Evolutionary conservation across 2,329 filamentous ascomycete genomes (phyloP).

Genomic region (Chaetothyriales sp.): DNA sequence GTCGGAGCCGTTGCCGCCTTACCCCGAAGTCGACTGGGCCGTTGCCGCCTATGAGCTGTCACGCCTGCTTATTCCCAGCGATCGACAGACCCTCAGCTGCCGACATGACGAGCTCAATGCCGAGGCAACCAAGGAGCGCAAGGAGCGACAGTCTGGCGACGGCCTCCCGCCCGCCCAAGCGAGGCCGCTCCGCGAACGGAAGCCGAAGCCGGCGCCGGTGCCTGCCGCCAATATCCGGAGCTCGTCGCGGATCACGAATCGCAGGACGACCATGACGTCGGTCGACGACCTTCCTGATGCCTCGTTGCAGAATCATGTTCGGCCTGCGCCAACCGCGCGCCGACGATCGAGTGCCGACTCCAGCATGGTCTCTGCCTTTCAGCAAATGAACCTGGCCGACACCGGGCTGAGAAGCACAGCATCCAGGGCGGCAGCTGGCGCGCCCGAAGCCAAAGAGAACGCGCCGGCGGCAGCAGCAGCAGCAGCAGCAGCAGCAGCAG

Average conservation of each 20-base stretch:
- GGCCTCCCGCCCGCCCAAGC: constrained; percentile 39
- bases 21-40: constrained; percentile 74
- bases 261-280: constrained; percentile 50
- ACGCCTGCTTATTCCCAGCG: constrained; percentile 64
- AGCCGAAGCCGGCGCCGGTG: constrained; percentile 33
- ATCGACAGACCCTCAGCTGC: constrained; percentile 63
- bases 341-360: constrained; percentile 23
- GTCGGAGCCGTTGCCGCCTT: constrained; percentile 46
- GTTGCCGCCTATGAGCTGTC: constrained; percentile 71
- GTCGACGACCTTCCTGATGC: constrained; percentile 32
- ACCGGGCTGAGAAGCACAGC: constrained; percentile 20
- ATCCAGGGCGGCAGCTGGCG: constrained; percentile 15
- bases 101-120: constrained; percentile 64
- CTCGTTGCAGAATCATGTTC: constrained; percentile 9
- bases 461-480: too few relatives aligned
- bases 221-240: constrained; percentile 42
- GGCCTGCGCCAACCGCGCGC: constrained; percentile 6
- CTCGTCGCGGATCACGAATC: constrained; percentile 30
- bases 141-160: constrained; percentile 50
- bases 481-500: too few relatives aligned
- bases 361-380: constrained; percentile 18
- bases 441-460: constrained; percentile 18
- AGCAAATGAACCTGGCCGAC: constrained; percentile 21
- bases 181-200: constrained; percentile 50
- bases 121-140: constrained; percentile 48